A percentile compares a stretch with the other conserved stretches of the same genome.
These are phyloP conservation scores for Tardiomyces depauwii DNA, from an alignment of 1,139 yeast genomes.

Conservation along the genomic window DNA sequence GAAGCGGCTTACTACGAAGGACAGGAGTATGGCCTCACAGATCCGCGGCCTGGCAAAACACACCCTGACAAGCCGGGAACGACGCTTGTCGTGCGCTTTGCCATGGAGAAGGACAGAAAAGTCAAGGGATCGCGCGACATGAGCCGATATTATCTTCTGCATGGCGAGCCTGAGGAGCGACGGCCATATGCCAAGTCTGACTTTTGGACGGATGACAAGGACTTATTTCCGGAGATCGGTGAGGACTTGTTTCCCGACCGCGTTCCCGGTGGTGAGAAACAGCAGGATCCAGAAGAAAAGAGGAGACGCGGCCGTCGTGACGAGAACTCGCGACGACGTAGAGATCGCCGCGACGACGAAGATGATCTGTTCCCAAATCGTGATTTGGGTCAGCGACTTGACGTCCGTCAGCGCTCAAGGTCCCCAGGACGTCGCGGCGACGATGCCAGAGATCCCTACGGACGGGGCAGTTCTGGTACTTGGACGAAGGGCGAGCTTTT, in stretches of 20 bases:
- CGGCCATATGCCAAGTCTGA: slow-evolving; percentile 6
- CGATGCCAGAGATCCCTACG: neutral
- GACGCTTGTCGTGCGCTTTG: slow-evolving; percentile 34
- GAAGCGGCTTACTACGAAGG: slow-evolving; percentile 17
- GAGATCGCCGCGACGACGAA: neutral
- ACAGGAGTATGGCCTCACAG: slow-evolving; percentile 4
- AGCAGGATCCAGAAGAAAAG: neutral
- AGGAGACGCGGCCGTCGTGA: neutral
- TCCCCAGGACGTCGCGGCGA: neutral
- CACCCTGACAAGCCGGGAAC: slow-evolving; percentile 35
- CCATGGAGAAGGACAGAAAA: slow-evolving; percentile 46
- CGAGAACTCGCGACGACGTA: neutral
- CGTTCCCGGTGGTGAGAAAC: neutral
- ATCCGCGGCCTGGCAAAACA: slow-evolving; percentile 24
- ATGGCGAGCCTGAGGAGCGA: slow-evolving; percentile 54
- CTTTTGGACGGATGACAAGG: neutral
- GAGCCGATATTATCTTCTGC: slow-evolving; percentile 56
- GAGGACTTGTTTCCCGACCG: neutral
- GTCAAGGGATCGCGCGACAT: slow-evolving; percentile 46
- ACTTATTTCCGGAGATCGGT: neutral
- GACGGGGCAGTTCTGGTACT: neutral
- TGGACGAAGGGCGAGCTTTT: neutral
- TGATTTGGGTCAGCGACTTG: neutral
- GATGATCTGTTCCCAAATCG: neutral
- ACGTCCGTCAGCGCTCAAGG: neutral